Evolutionary conservation across 129 eudicot species (phyloP).

Genomic region (carrot (Daucus carota)): DNA sequence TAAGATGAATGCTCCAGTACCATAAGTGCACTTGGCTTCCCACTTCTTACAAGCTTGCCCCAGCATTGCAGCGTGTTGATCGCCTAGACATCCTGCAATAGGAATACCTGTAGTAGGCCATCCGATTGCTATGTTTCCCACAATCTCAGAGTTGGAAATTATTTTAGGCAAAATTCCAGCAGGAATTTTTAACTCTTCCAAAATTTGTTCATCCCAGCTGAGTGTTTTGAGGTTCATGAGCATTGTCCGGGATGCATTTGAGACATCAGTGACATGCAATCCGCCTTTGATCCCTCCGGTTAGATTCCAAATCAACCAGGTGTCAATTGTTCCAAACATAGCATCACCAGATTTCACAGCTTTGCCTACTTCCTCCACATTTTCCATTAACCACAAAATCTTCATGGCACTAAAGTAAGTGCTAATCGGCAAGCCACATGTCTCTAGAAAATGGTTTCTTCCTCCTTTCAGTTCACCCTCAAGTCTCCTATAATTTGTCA

Average conservation of each 20-base stretch:
- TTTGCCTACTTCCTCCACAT: constrained; percentile 62
- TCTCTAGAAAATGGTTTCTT: constrained; percentile 54
- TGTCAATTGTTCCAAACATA: constrained; percentile 84
- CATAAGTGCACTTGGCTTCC: constrained; percentile 95
- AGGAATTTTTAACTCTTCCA: constrained; percentile 58
- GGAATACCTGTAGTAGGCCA: constrained; percentile 85
- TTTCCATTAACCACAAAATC: constrained; percentile 75
- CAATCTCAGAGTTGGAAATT: constrained; percentile 72
- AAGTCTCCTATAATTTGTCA: constrained; percentile 35
- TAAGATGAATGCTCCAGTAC: constrained; percentile 95
- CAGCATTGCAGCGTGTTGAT: constrained; percentile 96
- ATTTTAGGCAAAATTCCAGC: constrained; percentile 57
- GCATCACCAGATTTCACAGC: constrained; percentile 79
- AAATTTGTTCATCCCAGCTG: constrained; percentile 56
- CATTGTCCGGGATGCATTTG: constrained; percentile 95
- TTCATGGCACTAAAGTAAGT: constrained; percentile 92
- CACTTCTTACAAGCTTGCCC: constrained; percentile 90
- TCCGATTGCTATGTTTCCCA: constrained; percentile 59
- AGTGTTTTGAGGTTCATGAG: constrained; percentile 81
- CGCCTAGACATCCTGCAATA: constrained; percentile 90
- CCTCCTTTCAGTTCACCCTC: constrained; percentile 86
- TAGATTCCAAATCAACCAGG: constrained; percentile 91
- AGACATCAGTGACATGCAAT: constrained; percentile 81
- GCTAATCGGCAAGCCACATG: constrained; percentile 86
- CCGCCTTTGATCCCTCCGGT: constrained; percentile 76